Evolutionary conservation across 306 rosid species (phyloP).

Genomic region (Lagenaria siceraria): DNA sequence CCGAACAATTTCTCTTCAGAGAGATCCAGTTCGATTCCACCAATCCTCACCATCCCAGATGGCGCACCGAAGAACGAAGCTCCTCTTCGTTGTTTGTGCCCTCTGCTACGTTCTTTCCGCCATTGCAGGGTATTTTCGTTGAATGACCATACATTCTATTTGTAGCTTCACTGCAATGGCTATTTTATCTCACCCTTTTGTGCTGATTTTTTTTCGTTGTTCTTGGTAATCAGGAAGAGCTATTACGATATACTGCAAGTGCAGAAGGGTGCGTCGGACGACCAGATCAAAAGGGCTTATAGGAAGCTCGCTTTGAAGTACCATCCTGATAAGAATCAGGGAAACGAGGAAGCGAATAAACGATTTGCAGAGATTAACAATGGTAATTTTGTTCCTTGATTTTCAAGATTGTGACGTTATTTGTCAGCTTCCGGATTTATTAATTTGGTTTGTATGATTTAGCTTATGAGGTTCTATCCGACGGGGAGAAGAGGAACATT

Average conservation of each 20-base stretch:
- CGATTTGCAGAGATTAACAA: constrained; percentile 80
- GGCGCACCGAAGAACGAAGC: constrained; percentile 54
- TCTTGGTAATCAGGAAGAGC: constrained; percentile 40
- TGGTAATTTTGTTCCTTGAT: constrained; percentile 23
- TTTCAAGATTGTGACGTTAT: not conserved
- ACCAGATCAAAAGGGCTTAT: constrained; percentile 92
- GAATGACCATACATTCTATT: not conserved
- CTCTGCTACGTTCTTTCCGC: constrained; percentile 48
- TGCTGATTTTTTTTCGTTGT: not conserved
- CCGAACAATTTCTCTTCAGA: not conserved
- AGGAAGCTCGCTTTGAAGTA: constrained; percentile 91
- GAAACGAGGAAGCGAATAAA: constrained; percentile 85
- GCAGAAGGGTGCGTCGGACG: constrained; percentile 75
- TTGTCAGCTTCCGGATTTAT: not conserved
- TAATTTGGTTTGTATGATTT: constrained; percentile 13
- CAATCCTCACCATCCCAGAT: constrained; percentile 11
- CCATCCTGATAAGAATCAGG: constrained; percentile 94
- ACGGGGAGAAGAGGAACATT: constrained; percentile 68
- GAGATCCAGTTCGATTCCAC: constrained; percentile 23
- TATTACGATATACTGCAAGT: constrained; percentile 81
- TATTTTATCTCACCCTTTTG: not conserved
- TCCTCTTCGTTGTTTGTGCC: constrained; percentile 39
- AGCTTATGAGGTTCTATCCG: constrained; percentile 90
- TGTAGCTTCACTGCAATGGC: not conserved
- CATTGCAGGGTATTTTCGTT: constrained; percentile 49